Evolutionary conservation across 176 grass and related monocot species (phyloP).

Genomic region (Bothriochloa decipiens): DNA sequence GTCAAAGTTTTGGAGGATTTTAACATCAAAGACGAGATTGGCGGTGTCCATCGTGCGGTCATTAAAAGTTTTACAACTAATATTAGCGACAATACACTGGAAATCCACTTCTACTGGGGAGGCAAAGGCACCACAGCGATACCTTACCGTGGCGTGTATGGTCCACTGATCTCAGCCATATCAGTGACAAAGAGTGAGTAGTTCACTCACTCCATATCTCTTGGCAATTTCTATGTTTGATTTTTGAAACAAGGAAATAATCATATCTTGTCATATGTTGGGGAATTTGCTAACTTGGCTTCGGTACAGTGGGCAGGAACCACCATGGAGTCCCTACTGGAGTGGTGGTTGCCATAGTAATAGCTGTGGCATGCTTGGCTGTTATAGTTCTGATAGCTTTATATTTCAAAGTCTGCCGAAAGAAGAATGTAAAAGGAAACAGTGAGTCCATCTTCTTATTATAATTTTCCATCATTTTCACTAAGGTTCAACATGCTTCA

Average conservation of each 20-base stretch:
- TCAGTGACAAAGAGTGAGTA: slow-evolving; percentile 62
- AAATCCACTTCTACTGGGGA: slow-evolving; percentile 92
- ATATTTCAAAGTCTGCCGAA: slow-evolving; percentile 52
- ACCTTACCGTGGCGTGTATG: slow-evolving; percentile 70
- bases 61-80: slow-evolving; percentile 49
- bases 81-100: slow-evolving; percentile 62
- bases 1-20: slow-evolving; percentile 76
- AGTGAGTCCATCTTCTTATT: slow-evolving; percentile 50
- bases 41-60: slow-evolving; percentile 49
- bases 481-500: slow-evolving; percentile 16
- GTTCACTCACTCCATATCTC: background rate
- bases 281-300: slow-evolving; percentile 32
- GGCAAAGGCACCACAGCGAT: slow-evolving; percentile 84
- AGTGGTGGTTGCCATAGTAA: slow-evolving; percentile 38
- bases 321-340: slow-evolving; percentile 37
- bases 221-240: background rate
- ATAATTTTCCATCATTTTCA: background rate
- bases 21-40: slow-evolving; percentile 71
- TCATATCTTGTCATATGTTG: background rate
- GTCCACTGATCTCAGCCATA: slow-evolving; percentile 91
- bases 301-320: slow-evolving; percentile 24
- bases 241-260: background rate
- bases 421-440: slow-evolving; percentile 41
- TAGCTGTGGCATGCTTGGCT: slow-evolving; percentile 45
- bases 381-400: slow-evolving; percentile 33